phyloP scores from a whole-genome alignment of 2,329 filamentous ascomycete species.

The Aureobasidium namibiae region DNA sequence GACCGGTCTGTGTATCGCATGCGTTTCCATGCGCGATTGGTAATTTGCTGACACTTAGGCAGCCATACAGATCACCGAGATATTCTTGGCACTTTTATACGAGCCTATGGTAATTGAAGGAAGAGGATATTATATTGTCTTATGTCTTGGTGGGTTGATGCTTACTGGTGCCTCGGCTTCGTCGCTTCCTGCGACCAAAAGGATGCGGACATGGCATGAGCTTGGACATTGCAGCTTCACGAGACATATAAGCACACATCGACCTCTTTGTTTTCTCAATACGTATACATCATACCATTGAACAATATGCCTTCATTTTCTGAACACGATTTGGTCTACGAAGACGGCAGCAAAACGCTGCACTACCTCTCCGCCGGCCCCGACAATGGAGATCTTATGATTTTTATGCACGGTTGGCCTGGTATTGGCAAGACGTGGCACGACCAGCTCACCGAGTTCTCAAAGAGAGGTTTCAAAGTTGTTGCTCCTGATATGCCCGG shows the following conservation, averaged over 20 bases:
- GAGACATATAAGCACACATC: background rate
- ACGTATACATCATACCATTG: background rate
- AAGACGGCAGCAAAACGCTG: conserved; percentile 20
- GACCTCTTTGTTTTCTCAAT: background rate
- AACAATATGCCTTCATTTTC: conserved; percentile 16
- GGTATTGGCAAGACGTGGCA: conserved; percentile 30
- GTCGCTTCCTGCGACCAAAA: background rate
- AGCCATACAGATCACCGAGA: background rate
- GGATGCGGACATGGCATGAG: background rate
- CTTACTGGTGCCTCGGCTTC: background rate
- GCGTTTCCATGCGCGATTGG: background rate
- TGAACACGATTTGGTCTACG: conserved; percentile 18
- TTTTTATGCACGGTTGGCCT: conserved; percentile 28
- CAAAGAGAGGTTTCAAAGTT: conserved; percentile 20
- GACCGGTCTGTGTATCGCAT: background rate
- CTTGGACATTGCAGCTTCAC: background rate
- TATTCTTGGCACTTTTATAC: background rate
- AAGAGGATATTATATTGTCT: background rate
- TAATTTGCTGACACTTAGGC: background rate
- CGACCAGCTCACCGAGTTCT: conserved; percentile 27
- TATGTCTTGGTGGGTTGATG: background rate
- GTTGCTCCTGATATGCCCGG: conserved; percentile 29
- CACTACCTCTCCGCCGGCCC: conserved; percentile 23
- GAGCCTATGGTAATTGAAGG: background rate
- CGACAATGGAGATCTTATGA: conserved; percentile 20